Conservation (phyloP, 306 rosid genomes). For the Vigna nakashimae region DNA sequence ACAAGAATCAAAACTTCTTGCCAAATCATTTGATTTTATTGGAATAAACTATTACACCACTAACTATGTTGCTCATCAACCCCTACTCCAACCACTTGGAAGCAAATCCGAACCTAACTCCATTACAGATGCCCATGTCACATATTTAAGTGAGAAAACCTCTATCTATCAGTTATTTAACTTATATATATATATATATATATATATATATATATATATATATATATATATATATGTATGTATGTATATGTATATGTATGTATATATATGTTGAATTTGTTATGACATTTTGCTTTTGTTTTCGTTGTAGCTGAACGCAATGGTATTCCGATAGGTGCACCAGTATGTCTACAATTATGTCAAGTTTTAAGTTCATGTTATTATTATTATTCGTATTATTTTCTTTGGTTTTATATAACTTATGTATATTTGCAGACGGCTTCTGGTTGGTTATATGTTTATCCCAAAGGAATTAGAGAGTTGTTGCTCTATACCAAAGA, state of each 20-base stretch:
- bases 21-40: slow-evolving; percentile 72
- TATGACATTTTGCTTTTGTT: neutral
- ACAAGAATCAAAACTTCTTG: slow-evolving; percentile 33
- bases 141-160: slow-evolving; percentile 38
- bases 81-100: neutral
- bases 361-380: too few relatives aligned
- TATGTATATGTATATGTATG: neutral
- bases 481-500: slow-evolving; percentile 47
- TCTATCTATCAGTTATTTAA: neutral
- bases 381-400: neutral
- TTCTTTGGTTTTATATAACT: neutral
- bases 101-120: slow-evolving; percentile 7
- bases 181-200: neutral
- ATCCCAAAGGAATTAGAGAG: slow-evolving; percentile 58
- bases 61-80: slow-evolving; percentile 51
- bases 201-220: neutral
- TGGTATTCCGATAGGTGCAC: slow-evolving; percentile 57
- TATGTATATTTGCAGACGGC: slow-evolving; percentile 49
- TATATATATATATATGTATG: neutral
- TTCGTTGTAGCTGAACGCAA: slow-evolving; percentile 44
- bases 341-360: slow-evolving; percentile 24
- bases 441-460: slow-evolving; percentile 56
- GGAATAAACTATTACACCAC: slow-evolving; percentile 71
- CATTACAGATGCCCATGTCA: slow-evolving; percentile 44
- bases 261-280: neutral